Percentiles rank a stretch among this genome's conserved stretches.
These are phyloP conservation scores for Gynochthodes officinalis DNA, from an alignment of 257 asterid species.

Conservation along the genomic window DNA sequence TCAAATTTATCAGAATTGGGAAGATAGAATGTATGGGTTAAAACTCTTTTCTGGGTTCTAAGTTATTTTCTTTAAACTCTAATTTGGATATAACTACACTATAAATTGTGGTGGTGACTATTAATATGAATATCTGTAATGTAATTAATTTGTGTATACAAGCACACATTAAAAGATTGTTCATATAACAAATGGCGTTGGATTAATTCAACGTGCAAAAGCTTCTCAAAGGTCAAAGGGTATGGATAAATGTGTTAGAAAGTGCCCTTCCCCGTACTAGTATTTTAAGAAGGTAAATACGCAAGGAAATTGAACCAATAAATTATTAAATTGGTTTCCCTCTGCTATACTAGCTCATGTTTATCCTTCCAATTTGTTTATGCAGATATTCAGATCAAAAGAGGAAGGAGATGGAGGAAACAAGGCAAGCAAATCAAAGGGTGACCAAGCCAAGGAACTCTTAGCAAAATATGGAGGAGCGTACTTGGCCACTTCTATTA, in stretches of 20 bases:
- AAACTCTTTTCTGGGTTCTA: not conserved
- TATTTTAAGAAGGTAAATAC: too few relatives aligned
- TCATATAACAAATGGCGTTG: too few relatives aligned
- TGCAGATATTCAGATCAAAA: slow-evolving; percentile 78
- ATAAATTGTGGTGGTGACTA: too few relatives aligned
- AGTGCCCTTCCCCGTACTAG: too few relatives aligned
- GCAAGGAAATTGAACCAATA: not conserved
- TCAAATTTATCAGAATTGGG: not conserved
- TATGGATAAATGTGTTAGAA: too few relatives aligned
- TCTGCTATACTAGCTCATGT: not conserved
- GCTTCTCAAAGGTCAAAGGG: too few relatives aligned
- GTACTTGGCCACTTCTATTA: slow-evolving; percentile 84
- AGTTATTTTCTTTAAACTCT: too few relatives aligned
- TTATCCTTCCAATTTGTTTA: not conserved
- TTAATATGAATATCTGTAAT: too few relatives aligned
- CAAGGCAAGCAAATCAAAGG: slow-evolving; percentile 58
- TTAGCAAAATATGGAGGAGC: slow-evolving; percentile 94
- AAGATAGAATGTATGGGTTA: not conserved
- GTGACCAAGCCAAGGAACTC: slow-evolving; percentile 85
- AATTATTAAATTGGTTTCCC: not conserved
- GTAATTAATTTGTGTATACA: too few relatives aligned
- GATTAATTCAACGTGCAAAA: too few relatives aligned
- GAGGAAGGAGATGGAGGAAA: slow-evolving; percentile 40
- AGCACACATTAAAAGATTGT: too few relatives aligned
- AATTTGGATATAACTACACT: too few relatives aligned